phyloP scores from a whole-genome alignment of 352 stramenopile genomes.

The Discostella stelligera region DNA sequence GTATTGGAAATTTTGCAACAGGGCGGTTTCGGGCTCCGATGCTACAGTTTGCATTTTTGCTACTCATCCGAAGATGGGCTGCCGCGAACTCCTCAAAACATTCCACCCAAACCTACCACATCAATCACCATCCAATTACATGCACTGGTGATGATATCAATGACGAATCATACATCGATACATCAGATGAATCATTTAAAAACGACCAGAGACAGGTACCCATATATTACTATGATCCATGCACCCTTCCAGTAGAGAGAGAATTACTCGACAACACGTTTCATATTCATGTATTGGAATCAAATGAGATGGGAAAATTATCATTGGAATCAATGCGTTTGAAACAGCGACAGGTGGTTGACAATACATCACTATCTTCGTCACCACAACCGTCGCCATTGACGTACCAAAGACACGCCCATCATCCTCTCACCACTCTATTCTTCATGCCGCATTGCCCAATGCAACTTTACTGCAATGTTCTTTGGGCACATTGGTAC shows the following conservation, averaged over 20 bases:
- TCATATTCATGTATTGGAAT: conserved; percentile 38
- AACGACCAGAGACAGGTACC: conserved; percentile 37
- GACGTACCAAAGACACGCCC: not conserved
- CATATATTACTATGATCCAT: conserved; percentile 57
- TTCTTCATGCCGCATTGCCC: conserved; percentile 82
- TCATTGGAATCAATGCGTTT: conserved; percentile 27
- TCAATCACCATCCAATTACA: conserved; percentile 20
- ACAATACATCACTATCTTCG: not conserved
- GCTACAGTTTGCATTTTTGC: conserved; percentile 65
- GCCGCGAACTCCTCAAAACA: not conserved
- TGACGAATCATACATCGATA: conserved; percentile 20
- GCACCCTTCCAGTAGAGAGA: conserved; percentile 45
- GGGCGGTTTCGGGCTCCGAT: conserved; percentile 49
- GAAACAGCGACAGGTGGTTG: not conserved
- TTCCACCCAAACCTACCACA: conserved; percentile 8
- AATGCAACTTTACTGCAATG: conserved; percentile 72
- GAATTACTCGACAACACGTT: conserved; percentile 45
- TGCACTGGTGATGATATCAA: conserved; percentile 34
- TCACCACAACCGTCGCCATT: not conserved
- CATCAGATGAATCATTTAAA: conserved; percentile 28
- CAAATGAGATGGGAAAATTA: conserved; percentile 50
- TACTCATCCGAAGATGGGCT: conserved; percentile 43
- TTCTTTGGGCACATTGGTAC: conserved; percentile 67
- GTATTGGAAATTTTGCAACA: conserved; percentile 74
- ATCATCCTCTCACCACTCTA: conserved; percentile 39